phyloP scores from a whole-genome alignment of 2,329 filamentous ascomycete genomes.

The Calonectria pauciramosa region DNA sequence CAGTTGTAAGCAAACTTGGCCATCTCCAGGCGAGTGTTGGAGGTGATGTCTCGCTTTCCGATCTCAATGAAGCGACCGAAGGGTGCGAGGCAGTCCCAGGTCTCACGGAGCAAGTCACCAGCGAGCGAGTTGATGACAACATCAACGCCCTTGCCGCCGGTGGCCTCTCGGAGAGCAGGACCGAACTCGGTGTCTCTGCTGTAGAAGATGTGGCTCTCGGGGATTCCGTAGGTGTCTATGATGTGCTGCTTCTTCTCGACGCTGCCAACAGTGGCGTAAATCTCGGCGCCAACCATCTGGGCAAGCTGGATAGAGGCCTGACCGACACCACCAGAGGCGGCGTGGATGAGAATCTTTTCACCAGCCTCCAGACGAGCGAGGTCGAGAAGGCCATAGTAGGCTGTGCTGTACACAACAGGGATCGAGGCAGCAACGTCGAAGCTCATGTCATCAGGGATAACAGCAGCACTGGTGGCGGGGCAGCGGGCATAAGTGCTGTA shows the following conservation, averaged over 20 bases:
- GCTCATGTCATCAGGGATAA: slow-evolving; percentile 28
- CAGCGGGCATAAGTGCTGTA: slow-evolving; percentile 33
- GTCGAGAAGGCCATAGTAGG: slow-evolving; percentile 35
- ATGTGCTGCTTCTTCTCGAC: slow-evolving; percentile 49
- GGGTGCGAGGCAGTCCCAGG: slow-evolving; percentile 50
- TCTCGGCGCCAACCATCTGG: slow-evolving; percentile 40
- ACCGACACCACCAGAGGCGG: slow-evolving; percentile 43
- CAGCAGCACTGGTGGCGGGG: slow-evolving; percentile 59
- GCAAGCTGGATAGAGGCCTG: slow-evolving; percentile 48
- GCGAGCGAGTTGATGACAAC: slow-evolving; percentile 49
- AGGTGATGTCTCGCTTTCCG: slow-evolving; percentile 48
- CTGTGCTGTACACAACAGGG: slow-evolving; percentile 35
- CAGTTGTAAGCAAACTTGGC: slow-evolving; percentile 46
- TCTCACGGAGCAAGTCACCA: slow-evolving; percentile 46
- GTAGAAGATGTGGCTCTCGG: slow-evolving; percentile 48
- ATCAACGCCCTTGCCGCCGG: slow-evolving; percentile 47
- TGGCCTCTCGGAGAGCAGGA: slow-evolving; percentile 39
- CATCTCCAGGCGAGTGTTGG: slow-evolving; percentile 45
- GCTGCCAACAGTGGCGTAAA: slow-evolving; percentile 51
- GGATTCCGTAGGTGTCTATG: slow-evolving; percentile 45
- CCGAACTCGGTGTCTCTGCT: slow-evolving; percentile 46
- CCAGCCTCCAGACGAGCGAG: slow-evolving; percentile 29
- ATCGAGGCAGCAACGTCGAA: slow-evolving; percentile 28
- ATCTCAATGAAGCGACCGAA: slow-evolving; percentile 53
- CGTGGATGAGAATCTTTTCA: slow-evolving; percentile 50